Evolutionary conservation across 352 stramenopile genomes (phyloP).

Genomic region (Globisporangium uncinulatum): DNA sequence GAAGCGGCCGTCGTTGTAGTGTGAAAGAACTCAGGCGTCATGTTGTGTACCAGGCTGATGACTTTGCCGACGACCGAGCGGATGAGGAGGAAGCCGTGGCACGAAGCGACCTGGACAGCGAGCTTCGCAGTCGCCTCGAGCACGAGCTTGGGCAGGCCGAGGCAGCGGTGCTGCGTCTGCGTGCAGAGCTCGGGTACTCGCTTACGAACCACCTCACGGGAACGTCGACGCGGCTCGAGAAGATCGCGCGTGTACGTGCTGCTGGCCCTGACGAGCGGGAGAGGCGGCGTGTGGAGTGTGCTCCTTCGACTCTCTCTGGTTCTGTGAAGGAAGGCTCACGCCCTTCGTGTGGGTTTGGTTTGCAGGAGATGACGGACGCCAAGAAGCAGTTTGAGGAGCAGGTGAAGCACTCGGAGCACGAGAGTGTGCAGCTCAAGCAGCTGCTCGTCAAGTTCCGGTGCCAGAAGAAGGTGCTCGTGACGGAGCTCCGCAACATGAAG

Average conservation of each 20-base stretch:
- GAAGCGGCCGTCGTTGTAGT: no score
- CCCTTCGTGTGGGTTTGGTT: neutral
- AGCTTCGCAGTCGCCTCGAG: slow-evolving; percentile 44
- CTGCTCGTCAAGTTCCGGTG: slow-evolving; percentile 71
- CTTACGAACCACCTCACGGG: slow-evolving; percentile 70
- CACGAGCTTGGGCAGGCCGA: slow-evolving; percentile 72
- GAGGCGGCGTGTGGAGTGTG: neutral
- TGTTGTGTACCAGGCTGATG: slow-evolving; percentile 37
- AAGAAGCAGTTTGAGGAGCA: slow-evolving; percentile 74
- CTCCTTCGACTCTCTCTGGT: neutral
- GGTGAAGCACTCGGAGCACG: slow-evolving; percentile 41
- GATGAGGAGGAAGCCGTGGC: slow-evolving; percentile 19
- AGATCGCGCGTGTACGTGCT: slow-evolving; percentile 43
- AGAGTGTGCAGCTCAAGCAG: slow-evolving; percentile 54
- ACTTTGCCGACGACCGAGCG: slow-evolving; percentile 34
- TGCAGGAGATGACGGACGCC: slow-evolving; percentile 52
- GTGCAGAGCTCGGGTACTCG: slow-evolving; percentile 69
- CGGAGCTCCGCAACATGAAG: slow-evolving; percentile 74
- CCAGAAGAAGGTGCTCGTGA: slow-evolving; percentile 73
- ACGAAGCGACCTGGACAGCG: slow-evolving; percentile 38
- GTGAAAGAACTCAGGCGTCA: neutral
- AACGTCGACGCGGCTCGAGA: slow-evolving; percentile 67
- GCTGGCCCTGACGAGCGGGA: no score
- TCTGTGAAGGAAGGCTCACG: neutral
- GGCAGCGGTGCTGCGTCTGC: slow-evolving; percentile 58